Evolutionary conservation across 768 basidiomycete genomes (phyloP).

Genomic region (Dentipellis sp.): DNA sequence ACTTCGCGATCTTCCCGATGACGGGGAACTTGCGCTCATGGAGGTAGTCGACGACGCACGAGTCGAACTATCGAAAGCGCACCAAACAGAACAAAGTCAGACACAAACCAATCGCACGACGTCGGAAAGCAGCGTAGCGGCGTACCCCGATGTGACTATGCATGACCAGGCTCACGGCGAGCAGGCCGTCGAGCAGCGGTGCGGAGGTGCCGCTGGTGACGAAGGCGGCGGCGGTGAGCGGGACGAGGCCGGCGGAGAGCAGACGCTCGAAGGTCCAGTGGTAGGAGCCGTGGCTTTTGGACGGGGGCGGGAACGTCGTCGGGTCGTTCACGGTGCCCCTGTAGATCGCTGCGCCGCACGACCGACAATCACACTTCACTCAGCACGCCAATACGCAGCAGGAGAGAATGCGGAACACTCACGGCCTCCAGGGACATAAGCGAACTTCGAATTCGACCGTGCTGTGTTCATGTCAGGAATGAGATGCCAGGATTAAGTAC

Average conservation of each 20-base stretch:
- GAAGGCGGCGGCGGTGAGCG: slow-evolving; percentile 80
- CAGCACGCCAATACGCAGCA: not conserved
- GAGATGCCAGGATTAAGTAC: too few relatives aligned
- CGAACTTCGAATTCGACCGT: slow-evolving; percentile 9
- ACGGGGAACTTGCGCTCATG: slow-evolving; percentile 91
- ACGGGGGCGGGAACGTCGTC: slow-evolving; percentile 77
- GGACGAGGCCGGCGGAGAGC: slow-evolving; percentile 80
- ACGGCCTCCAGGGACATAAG: slow-evolving; percentile 68
- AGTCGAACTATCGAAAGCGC: slow-evolving; percentile 52
- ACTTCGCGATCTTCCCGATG: slow-evolving; percentile 57
- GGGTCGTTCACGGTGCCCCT: slow-evolving; percentile 95
- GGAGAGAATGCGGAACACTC: slow-evolving; percentile 21
- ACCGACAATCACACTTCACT: not conserved
- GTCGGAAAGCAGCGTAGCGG: slow-evolving; percentile 11
- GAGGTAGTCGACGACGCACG: slow-evolving; percentile 77
- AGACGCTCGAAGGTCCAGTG: slow-evolving; percentile 92
- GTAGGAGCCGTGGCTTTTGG: slow-evolving; percentile 79
- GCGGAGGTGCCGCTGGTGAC: slow-evolving; percentile 67
- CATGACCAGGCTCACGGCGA: slow-evolving; percentile 81
- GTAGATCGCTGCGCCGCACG: slow-evolving; percentile 52
- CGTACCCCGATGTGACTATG: slow-evolving; percentile 93
- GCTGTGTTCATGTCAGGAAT: slow-evolving; percentile 1
- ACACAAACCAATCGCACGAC: not conserved
- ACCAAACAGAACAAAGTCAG: not conserved
- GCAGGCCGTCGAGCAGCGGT: slow-evolving; percentile 83